Conservation (phyloP, 352 stramenopile species). For the Phytophthora constricta region DNA sequence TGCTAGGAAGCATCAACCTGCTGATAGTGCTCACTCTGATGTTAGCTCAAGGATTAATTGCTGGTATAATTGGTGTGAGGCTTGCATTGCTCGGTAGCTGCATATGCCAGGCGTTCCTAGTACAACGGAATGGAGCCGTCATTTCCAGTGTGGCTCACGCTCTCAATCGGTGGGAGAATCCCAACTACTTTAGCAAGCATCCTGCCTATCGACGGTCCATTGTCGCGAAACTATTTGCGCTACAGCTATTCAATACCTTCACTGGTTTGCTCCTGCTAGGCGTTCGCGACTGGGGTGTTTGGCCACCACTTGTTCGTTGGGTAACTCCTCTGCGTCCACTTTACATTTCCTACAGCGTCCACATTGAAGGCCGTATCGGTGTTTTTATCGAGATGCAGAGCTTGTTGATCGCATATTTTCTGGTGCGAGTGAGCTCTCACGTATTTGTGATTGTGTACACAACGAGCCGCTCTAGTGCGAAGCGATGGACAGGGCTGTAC, state of each 20-base stretch:
- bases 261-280: slow-evolving; percentile 42
- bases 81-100: slow-evolving; percentile 40
- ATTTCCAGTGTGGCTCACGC: slow-evolving; percentile 31
- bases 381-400: slow-evolving; percentile 52
- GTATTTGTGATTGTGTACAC: slow-evolving; percentile 23
- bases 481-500: slow-evolving; percentile 5
- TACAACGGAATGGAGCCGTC: slow-evolving; percentile 38
- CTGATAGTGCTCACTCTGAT: slow-evolving; percentile 35
- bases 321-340: slow-evolving; percentile 24
- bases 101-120: slow-evolving; percentile 26
- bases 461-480: slow-evolving; percentile 11
- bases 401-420: slow-evolving; percentile 44
- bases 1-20: slow-evolving; percentile 32
- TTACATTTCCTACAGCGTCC: slow-evolving; percentile 18
- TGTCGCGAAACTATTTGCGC: slow-evolving; percentile 49
- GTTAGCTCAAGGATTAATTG: slow-evolving; percentile 36
- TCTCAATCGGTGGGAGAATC: slow-evolving; percentile 47
- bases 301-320: slow-evolving; percentile 10
- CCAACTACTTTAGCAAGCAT: slow-evolving; percentile 23
- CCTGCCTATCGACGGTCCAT: slow-evolving; percentile 35
- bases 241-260: slow-evolving; percentile 52
- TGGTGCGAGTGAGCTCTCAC: slow-evolving; percentile 34
- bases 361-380: slow-evolving; percentile 27
- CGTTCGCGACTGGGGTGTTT: slow-evolving; percentile 28
- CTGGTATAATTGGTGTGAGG: slow-evolving; percentile 30